Evolutionary conservation across 2,329 filamentous ascomycete genomes (phyloP).

Genomic region (Dissoconium aciculare): DNA sequence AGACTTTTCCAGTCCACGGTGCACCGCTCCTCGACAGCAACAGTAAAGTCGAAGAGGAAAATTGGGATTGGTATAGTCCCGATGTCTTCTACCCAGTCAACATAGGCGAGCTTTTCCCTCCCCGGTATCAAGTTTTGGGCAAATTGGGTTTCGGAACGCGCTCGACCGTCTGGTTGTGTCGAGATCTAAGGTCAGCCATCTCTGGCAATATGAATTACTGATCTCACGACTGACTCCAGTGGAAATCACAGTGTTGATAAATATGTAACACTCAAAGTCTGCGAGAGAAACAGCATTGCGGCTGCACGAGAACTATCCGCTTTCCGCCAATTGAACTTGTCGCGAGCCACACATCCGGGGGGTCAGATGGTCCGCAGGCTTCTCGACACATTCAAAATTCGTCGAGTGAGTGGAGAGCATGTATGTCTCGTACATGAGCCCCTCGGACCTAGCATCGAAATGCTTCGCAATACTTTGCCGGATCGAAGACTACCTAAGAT

Average conservation of each 20-base stretch:
- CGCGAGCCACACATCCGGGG: conserved; percentile 1
- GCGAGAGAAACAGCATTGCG: conserved; percentile 3
- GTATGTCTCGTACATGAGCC: background rate
- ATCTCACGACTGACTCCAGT: too few species aligned
- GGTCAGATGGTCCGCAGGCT: background rate
- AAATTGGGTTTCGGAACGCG: conserved; percentile 6
- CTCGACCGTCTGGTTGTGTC: conserved; percentile 7
- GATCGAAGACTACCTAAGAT: background rate
- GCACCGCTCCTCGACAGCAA: background rate
- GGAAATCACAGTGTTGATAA: conserved; percentile 2
- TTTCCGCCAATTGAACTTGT: conserved; percentile 2
- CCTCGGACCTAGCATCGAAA: background rate
- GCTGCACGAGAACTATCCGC: conserved; percentile 3
- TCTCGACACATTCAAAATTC: background rate
- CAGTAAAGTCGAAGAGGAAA: conserved; percentile 8
- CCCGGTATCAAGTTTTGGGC: conserved; percentile 5
- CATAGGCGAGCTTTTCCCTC: conserved; percentile 3
- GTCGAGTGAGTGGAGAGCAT: background rate
- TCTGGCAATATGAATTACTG: background rate
- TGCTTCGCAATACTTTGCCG: background rate
- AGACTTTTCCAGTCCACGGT: background rate
- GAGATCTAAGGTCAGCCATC: conserved; percentile 4
- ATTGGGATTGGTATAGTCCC: conserved; percentile 3
- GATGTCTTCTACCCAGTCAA: conserved; percentile 3
- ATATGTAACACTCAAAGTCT: conserved; percentile 6